These are phyloP conservation scores for Ganoderma resinaceum DNA, from an alignment of 1,284 basidiomycete species.

Conservation along the genomic window DNA sequence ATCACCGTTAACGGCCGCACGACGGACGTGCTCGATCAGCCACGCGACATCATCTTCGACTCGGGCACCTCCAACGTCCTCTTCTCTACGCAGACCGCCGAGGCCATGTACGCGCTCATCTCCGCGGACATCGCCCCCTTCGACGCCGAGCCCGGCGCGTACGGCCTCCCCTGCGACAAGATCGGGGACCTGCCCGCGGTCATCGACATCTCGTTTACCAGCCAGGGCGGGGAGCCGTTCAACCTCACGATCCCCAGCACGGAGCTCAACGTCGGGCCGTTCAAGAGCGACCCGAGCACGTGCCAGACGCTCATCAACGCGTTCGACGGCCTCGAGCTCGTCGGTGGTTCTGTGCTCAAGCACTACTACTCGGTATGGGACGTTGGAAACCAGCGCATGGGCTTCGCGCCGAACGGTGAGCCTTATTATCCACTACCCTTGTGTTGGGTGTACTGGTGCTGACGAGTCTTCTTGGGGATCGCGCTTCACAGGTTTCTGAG, in stretches of 20 bases:
- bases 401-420: conserved; percentile 52
- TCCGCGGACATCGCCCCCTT: conserved; percentile 61
- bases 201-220: conserved; percentile 60
- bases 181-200: conserved; percentile 53
- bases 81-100: conserved; percentile 54
- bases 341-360: conserved; percentile 60
- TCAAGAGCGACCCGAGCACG: conserved; percentile 50
- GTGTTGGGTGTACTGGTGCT: not conserved
- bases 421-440: no score
- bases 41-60: conserved; percentile 59
- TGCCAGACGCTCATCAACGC: conserved; percentile 66
- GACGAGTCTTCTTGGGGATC: not conserved
- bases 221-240: conserved; percentile 52
- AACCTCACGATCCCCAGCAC: conserved; percentile 61
- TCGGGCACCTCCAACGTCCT: conserved; percentile 62
- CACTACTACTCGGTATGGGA: conserved; percentile 67
- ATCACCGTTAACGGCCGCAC: conserved; percentile 62
- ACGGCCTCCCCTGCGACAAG: conserved; percentile 57
- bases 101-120: conserved; percentile 63
- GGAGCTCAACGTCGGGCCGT: conserved; percentile 63
- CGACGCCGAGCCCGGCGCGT: conserved; percentile 57
- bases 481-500: not conserved
- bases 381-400: conserved; percentile 52
- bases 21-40: conserved; percentile 46
- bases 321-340: conserved; percentile 54